These are phyloP conservation scores for Podaxis rugospora DNA, from an alignment of 768 basidiomycete genomes.

Conservation along the genomic window DNA sequence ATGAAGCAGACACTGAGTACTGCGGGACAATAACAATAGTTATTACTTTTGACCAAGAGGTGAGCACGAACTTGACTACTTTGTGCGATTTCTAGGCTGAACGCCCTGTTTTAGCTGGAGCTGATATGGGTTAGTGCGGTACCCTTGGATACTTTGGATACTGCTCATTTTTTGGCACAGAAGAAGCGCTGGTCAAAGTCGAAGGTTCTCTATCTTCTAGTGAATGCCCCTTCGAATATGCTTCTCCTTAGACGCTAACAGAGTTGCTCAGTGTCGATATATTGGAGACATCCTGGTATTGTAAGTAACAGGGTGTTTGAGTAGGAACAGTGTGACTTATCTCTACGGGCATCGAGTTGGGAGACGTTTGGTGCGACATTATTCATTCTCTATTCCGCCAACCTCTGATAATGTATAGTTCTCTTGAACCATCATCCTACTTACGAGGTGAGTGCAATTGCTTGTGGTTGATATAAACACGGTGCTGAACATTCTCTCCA, in stretches of 20 bases:
- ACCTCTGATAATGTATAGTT: neutral
- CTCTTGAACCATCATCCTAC: neutral
- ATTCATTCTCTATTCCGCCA: neutral
- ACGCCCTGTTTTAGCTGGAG: slow-evolving; percentile 13
- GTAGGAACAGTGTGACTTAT: neutral
- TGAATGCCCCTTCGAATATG: neutral
- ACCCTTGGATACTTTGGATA: neutral
- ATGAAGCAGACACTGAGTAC: neutral
- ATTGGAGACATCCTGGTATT: slow-evolving; percentile 17
- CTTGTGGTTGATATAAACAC: neutral
- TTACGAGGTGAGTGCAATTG: neutral
- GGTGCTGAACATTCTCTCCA: neutral
- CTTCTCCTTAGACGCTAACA: neutral
- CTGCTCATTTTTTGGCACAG: slow-evolving; percentile 3
- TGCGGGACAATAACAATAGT: slow-evolving; percentile 4
- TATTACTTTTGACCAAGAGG: slow-evolving; percentile 20
- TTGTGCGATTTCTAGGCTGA: neutral
- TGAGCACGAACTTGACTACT: neutral
- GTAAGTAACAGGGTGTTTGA: slow-evolving; percentile 10
- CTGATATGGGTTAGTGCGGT: slow-evolving; percentile 18
- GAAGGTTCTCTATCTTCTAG: slow-evolving; percentile 19
- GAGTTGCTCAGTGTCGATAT: slow-evolving; percentile 17
- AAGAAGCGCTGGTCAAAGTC: slow-evolving; percentile 19
- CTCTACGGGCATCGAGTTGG: neutral
- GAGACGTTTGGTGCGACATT: neutral